phyloP scores from a whole-genome alignment of 2,329 filamentous ascomycete species.

The Fusarium clavum region DNA sequence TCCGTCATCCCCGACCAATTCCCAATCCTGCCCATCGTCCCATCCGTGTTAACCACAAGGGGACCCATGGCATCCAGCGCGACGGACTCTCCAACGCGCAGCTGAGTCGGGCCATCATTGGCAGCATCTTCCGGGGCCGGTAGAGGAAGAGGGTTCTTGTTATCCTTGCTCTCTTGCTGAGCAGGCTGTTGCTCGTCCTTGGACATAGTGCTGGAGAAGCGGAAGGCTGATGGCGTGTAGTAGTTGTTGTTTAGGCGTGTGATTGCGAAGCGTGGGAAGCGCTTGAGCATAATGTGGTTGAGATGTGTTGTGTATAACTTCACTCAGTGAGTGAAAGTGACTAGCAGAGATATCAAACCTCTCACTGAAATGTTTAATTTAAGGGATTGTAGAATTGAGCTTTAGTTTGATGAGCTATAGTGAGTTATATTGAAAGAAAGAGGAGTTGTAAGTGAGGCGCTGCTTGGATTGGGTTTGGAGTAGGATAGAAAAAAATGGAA shows the following conservation, averaged over 20 bases:
- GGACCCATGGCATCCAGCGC: conserved; percentile 77
- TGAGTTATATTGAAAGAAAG: background rate
- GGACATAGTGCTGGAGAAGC: conserved; percentile 22
- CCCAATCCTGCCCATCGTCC: conserved; percentile 74
- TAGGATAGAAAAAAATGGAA: conserved; percentile 33
- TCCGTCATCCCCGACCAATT: conserved; percentile 81
- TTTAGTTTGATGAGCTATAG: background rate
- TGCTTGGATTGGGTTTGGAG: background rate
- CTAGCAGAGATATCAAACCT: background rate
- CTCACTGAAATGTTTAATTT: background rate
- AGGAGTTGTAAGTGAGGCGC: background rate
- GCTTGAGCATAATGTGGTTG: conserved; percentile 29
- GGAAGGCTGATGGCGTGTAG: conserved; percentile 2
- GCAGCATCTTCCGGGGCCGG: conserved; percentile 42
- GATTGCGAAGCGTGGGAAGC: conserved; percentile 27
- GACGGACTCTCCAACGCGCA: conserved; percentile 53
- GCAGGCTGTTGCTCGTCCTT: conserved; percentile 3
- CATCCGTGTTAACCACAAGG: conserved; percentile 79
- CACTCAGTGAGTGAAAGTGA: conserved; percentile 7
- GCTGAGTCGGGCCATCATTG: conserved; percentile 41
- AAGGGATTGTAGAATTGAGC: background rate
- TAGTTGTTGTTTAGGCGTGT: conserved; percentile 11
- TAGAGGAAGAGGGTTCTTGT: conserved; percentile 28
- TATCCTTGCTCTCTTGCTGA: conserved; percentile 14
- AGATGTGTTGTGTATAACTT: conserved; percentile 1